A percentile compares a stretch with the other conserved stretches of the same genome.
Conservation (phyloP, 257 asterid species). For the Ligustrum vulgare region DNA sequence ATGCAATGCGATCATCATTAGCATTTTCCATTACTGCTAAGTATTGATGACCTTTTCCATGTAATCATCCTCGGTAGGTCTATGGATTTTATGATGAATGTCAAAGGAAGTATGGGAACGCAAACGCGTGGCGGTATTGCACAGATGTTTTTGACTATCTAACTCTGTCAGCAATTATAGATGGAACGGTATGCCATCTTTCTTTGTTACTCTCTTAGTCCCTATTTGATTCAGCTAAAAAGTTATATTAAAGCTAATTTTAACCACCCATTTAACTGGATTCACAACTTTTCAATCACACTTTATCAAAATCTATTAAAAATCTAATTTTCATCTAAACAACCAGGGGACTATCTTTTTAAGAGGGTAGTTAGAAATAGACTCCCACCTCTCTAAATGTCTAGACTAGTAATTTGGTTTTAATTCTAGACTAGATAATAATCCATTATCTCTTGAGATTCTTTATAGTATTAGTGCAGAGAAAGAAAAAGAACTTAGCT, state of each 20-base stretch:
- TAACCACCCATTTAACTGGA: neutral
- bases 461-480: neutral
- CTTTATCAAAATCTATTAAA: no score
- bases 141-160: slow-evolving; percentile 98
- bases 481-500: slow-evolving; percentile 5
- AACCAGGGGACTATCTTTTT: neutral
- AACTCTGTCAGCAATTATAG: slow-evolving; percentile 92
- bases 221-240: neutral
- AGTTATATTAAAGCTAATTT: slow-evolving; percentile 5
- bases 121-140: slow-evolving; percentile 99
- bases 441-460: neutral
- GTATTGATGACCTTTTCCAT: slow-evolving; percentile 19
- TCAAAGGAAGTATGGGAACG: slow-evolving; percentile 94
- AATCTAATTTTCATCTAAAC: no score
- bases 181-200: slow-evolving; percentile 71
- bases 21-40: slow-evolving; percentile 15
- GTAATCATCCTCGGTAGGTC: slow-evolving; percentile 51
- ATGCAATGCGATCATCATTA: slow-evolving; percentile 5
- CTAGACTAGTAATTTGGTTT: neutral
- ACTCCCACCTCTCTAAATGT: neutral
- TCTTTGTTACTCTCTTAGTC: neutral
- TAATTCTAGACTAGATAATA: neutral
- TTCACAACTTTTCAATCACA: neutral
- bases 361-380: neutral
- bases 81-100: slow-evolving; percentile 99